Percentiles rank a stretch among this genome's conserved stretches.
phyloP scores from a whole-genome alignment of 2,329 filamentous ascomycete genomes.

The Tolypocladium pustulatum region DNA sequence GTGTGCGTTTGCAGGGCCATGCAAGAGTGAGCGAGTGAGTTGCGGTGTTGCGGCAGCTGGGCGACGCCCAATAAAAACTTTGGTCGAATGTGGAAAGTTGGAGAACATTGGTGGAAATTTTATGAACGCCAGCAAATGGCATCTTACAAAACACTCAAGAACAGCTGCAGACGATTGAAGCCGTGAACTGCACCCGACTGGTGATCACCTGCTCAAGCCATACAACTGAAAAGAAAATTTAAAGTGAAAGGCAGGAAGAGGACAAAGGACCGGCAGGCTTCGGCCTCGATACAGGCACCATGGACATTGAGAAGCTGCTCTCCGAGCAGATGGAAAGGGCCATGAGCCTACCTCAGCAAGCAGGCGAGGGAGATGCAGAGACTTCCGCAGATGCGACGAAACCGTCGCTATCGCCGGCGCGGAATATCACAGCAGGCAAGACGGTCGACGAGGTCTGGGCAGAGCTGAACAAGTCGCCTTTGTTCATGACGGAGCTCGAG shows the following conservation, averaged over 20 bases:
- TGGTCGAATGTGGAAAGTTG: slow-evolving; percentile 11
- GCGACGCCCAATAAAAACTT: slow-evolving; percentile 14
- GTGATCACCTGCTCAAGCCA: neutral
- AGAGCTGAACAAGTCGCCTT: slow-evolving; percentile 54
- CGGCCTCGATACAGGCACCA: neutral
- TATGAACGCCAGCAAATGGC: slow-evolving; percentile 1
- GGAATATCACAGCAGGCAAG: slow-evolving; percentile 29
- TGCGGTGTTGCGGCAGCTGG: neutral
- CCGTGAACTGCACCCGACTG: neutral
- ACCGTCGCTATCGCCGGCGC: slow-evolving; percentile 36
- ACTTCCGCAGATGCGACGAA: slow-evolving; percentile 12
- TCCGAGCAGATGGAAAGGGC: slow-evolving; percentile 28
- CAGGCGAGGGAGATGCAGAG: neutral
- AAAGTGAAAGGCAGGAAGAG: slow-evolving; percentile 1
- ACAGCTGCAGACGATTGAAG: neutral
- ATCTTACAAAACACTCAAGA: neutral
- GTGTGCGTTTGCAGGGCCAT: neutral
- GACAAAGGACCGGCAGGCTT: neutral
- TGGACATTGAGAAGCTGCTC: slow-evolving; percentile 34
- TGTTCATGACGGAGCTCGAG: slow-evolving; percentile 93
- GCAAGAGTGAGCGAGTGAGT: neutral
- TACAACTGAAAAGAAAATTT: neutral
- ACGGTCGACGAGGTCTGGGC: slow-evolving; percentile 45
- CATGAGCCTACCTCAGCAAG: slow-evolving; percentile 11
- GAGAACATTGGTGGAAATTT: slow-evolving; percentile 5